Percentiles rank a stretch among this genome's conserved stretches.
These are phyloP conservation scores for Cryptococcus sp. DNA, from an alignment of 1,284 basidiomycete genomes.

Conservation along the genomic window DNA sequence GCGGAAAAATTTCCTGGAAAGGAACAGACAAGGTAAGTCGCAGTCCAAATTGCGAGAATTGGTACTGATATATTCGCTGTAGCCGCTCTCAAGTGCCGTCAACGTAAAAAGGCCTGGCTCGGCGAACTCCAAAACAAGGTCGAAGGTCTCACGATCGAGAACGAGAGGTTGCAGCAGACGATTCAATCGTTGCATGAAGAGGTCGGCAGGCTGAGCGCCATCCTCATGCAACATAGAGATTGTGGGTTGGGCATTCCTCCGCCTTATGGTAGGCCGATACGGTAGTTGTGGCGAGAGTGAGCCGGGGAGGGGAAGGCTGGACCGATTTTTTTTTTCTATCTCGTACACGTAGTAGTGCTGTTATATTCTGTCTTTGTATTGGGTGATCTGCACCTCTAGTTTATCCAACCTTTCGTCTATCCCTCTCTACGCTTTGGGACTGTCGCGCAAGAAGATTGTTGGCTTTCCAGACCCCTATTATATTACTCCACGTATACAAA, in stretches of 20 bases:
- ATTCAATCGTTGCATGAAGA: constrained; percentile 58
- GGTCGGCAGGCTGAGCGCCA: constrained; percentile 59
- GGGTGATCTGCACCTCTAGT: background rate
- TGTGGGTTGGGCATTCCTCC: constrained; percentile 41
- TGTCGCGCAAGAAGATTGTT: too few species aligned
- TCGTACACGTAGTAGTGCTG: background rate
- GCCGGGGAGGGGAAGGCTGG: background rate
- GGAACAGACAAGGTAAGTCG: constrained; percentile 81
- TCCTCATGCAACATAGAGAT: constrained; percentile 53
- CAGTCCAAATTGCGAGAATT: background rate
- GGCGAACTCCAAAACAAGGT: constrained; percentile 89
- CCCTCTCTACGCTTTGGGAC: too few species aligned
- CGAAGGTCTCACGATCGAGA: constrained; percentile 85
- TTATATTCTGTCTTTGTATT: background rate
- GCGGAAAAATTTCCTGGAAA: constrained; percentile 86
- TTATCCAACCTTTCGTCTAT: background rate
- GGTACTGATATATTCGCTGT: constrained; percentile 8
- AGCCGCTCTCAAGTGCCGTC: constrained; percentile 98
- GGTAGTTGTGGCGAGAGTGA: constrained; percentile 10
- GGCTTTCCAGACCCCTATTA: too few species aligned
- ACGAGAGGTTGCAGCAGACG: constrained; percentile 76
- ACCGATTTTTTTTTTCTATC: background rate
- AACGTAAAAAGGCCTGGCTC: constrained; percentile 98
- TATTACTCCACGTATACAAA: too few species aligned
- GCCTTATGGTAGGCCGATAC: constrained; percentile 31